phyloP scores from a whole-genome alignment of 441 rosid genomes.

The Erodium texanum region DNA sequence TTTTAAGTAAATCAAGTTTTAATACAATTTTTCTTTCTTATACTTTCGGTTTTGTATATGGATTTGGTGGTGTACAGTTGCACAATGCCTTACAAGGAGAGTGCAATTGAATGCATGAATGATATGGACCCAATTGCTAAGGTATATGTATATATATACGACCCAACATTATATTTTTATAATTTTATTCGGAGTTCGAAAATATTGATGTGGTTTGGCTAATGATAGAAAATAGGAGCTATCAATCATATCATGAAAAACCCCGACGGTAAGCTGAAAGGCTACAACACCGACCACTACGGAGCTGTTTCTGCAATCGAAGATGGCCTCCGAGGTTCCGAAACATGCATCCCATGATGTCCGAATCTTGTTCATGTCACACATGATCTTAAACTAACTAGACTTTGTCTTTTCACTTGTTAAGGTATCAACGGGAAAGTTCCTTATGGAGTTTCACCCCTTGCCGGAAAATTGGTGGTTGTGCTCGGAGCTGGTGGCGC shows the following conservation, averaged over 20 bases:
- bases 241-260: neutral
- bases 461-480: neutral
- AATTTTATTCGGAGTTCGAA: too few species aligned
- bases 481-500: neutral
- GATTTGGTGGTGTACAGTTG: neutral
- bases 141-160: neutral
- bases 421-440: neutral
- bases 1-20: too few species aligned
- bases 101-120: neutral
- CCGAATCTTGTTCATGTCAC: neutral
- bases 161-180: too few species aligned
- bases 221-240: neutral
- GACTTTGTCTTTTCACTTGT: neutral
- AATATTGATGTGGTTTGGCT: neutral
- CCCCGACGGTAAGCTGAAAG: neutral
- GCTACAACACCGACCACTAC: neutral
- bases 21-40: too few species aligned
- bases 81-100: neutral
- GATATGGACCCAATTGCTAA: neutral
- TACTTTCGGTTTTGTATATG: neutral
- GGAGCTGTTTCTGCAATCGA: neutral
- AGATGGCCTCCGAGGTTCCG: neutral
- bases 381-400: neutral
- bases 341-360: neutral
- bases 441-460: neutral